Percentiles rank a stretch among this genome's conserved stretches.
Evolutionary conservation across 768 basidiomycete genomes (phyloP).

Genomic region (Pleurotus cornucopiae): DNA sequence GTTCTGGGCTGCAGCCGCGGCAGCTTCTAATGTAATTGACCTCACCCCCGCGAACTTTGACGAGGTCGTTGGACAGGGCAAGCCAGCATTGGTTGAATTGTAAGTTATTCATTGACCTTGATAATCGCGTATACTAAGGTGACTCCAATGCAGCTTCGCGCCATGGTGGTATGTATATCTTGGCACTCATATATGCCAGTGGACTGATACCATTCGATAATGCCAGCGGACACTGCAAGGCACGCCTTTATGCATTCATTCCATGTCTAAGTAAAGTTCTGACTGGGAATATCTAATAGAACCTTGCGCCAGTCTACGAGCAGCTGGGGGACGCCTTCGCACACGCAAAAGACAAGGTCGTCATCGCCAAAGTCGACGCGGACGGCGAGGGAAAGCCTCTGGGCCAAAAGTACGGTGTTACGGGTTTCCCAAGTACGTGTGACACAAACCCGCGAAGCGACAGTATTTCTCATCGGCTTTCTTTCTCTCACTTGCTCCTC

Average conservation of each 20-base stretch:
- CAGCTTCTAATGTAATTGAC: constrained; percentile 82
- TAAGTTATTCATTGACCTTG: constrained; percentile 34
- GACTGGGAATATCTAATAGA: constrained; percentile 36
- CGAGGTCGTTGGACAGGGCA: constrained; percentile 67
- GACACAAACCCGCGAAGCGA: not conserved
- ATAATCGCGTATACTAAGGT: not conserved
- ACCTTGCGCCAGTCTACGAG: constrained; percentile 84
- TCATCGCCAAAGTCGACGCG: constrained; percentile 90
- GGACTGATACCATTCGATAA: not conserved
- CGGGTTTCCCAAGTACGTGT: constrained; percentile 81
- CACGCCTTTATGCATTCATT: constrained; percentile 22
- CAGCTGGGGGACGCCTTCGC: constrained; percentile 85
- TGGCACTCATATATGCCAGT: not conserved
- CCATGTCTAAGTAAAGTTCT: not conserved
- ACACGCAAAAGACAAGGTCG: constrained; percentile 74
- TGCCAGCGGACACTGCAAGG: constrained; percentile 83
- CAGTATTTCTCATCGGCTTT: not conserved
- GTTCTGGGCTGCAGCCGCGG: constrained; percentile 43
- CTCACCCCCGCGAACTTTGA: constrained; percentile 76
- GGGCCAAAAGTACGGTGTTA: constrained; percentile 75
- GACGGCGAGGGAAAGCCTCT: constrained; percentile 80
- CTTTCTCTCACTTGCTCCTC: not conserved
- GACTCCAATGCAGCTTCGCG: constrained; percentile 54
- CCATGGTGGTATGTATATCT: constrained; percentile 72
- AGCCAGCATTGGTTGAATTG: constrained; percentile 89